A percentile compares a stretch with the other conserved stretches of the same genome.
Evolutionary conservation across 805 yeast species (phyloP).

Genomic region (Zygoascus bituminiphila): DNA sequence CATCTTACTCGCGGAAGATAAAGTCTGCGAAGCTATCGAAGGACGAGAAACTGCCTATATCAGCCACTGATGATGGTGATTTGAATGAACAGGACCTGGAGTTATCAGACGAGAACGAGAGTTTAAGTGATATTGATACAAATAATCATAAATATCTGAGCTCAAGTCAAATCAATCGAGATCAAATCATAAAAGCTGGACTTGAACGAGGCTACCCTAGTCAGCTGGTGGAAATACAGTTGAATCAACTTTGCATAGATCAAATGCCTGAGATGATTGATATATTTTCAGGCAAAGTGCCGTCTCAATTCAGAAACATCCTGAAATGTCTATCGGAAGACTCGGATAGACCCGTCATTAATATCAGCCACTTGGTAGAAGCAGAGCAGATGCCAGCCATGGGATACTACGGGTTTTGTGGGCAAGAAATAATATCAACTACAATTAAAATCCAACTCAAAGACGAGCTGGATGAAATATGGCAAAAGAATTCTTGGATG

Average conservation of each 20-base stretch:
- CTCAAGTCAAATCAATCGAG: background rate
- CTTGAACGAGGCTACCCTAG: conserved; percentile 3
- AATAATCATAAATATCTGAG: background rate
- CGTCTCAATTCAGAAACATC: background rate
- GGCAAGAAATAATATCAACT: background rate
- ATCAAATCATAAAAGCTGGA: background rate
- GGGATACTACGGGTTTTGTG: conserved; percentile 8
- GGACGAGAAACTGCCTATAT: background rate
- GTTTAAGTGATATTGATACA: background rate
- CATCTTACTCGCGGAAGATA: background rate
- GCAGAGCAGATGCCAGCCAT: conserved; percentile 1
- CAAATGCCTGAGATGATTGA: background rate
- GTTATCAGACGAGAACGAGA: background rate
- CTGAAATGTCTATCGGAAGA: background rate
- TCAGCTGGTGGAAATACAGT: background rate
- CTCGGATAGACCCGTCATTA: background rate
- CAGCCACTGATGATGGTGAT: background rate
- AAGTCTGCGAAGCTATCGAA: background rate
- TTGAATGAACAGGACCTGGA: background rate
- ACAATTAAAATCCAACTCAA: background rate
- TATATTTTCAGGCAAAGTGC: background rate
- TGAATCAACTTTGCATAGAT: background rate
- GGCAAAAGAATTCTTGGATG: conserved; percentile 2
- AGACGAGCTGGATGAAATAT: background rate
- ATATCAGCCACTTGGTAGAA: background rate